These are phyloP conservation scores for Sutorius australiensis DNA, from an alignment of 768 basidiomycete genomes.

Conservation along the genomic window DNA sequence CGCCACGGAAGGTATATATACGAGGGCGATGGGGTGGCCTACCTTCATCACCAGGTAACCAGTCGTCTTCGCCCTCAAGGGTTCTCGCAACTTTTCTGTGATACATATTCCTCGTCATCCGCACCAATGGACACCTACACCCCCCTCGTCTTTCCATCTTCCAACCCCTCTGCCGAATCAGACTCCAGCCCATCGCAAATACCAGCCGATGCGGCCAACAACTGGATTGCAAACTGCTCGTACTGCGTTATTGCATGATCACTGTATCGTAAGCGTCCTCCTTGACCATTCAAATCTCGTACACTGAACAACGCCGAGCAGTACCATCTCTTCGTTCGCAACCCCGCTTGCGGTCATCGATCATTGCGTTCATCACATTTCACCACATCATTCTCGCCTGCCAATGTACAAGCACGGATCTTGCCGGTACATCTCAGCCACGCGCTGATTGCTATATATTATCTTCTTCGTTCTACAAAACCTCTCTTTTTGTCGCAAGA, in stretches of 20 bases:
- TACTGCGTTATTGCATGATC: constrained; percentile 4
- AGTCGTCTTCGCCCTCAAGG: constrained; percentile 5
- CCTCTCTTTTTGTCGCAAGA: constrained; percentile 12
- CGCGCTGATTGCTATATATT: constrained; percentile 1
- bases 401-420: constrained; percentile 5
- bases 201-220: neutral
- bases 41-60: constrained; percentile 1
- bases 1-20: constrained; percentile 13
- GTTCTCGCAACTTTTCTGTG: constrained; percentile 1
- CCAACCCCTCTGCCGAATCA: constrained; percentile 4
- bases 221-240: fast-evolving
- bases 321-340: neutral
- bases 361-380: neutral
- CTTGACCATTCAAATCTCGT: neutral
- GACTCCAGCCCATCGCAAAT: constrained; percentile 37
- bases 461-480: constrained; percentile 18
- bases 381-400: neutral
- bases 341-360: neutral
- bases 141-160: neutral
- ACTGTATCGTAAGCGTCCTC: constrained; percentile 10
- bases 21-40: neutral
- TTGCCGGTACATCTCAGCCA: constrained; percentile 4
- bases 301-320: constrained; percentile 2
- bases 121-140: constrained; percentile 20
- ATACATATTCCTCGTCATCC: constrained; percentile 2